phyloP scores from a whole-genome alignment of 2,329 filamentous ascomycete species.

The Diaporthe velutina region DNA sequence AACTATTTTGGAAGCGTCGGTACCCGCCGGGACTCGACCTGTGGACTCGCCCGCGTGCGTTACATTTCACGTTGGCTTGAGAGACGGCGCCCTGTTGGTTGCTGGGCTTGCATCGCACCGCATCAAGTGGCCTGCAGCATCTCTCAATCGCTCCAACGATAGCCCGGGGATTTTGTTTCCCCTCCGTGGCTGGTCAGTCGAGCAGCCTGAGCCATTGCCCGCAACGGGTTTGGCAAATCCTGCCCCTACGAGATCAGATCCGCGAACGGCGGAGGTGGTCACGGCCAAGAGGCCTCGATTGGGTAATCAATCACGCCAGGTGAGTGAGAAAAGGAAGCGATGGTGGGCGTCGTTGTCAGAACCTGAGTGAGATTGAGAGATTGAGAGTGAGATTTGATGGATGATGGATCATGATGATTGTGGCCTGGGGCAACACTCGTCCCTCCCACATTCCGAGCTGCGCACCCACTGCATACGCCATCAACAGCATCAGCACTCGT shows the following conservation, averaged over 20 bases:
- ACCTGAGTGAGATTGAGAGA: neutral
- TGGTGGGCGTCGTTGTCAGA: neutral
- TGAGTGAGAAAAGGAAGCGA: neutral
- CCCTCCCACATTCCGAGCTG: conserved; percentile 22
- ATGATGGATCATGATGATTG: neutral
- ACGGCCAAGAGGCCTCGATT: neutral
- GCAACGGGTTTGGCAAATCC: neutral
- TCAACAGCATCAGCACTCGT: conserved; percentile 14
- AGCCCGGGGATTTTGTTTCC: neutral
- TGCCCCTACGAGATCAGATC: neutral
- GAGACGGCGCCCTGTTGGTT: conserved; percentile 16
- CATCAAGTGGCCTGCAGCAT: conserved; percentile 9
- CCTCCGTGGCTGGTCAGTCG: neutral
- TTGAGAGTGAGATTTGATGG: conserved; percentile 13
- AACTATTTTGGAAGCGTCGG: conserved; percentile 23
- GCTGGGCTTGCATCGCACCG: conserved; percentile 3
- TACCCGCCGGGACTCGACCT: conserved; percentile 19
- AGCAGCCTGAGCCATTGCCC: neutral
- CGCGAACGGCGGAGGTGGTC: neutral
- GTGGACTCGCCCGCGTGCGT: conserved; percentile 7
- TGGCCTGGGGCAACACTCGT: neutral
- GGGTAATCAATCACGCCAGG: conserved; percentile 2
- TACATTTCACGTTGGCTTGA: conserved; percentile 25
- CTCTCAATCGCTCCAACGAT: conserved; percentile 8
- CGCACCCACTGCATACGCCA: conserved; percentile 16